Evolutionary conservation across 192 early-diverging fungal species (phyloP).

Genomic region (Chytriomyces confervae): DNA sequence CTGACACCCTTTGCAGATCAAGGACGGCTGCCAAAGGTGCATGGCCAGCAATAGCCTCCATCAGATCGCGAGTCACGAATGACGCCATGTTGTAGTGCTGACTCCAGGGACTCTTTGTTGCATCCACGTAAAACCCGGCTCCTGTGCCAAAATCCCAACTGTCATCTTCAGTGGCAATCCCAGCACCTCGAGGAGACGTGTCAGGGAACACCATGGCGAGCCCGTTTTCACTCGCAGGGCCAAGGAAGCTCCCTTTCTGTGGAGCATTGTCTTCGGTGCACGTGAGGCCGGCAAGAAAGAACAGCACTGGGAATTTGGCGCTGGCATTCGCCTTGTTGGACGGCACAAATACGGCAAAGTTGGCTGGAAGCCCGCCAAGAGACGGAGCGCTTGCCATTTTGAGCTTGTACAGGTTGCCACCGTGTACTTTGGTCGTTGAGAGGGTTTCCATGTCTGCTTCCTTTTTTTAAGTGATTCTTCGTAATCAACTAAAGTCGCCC

Average conservation of each 20-base stretch:
- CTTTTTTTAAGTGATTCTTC: too few relatives aligned
- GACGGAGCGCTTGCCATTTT: not conserved
- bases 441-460: not conserved
- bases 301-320: constrained; percentile 58
- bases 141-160: constrained; percentile 72
- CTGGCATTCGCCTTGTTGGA: constrained; percentile 33
- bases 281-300: constrained; percentile 81
- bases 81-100: constrained; percentile 82
- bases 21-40: constrained; percentile 52
- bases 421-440: not conserved
- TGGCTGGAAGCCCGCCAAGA: constrained; percentile 38
- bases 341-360: constrained; percentile 79
- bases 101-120: not conserved
- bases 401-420: constrained; percentile 8
- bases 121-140: constrained; percentile 58
- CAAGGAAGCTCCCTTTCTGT: constrained; percentile 79
- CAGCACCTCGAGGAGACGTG: constrained; percentile 77
- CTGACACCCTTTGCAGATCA: constrained; percentile 48
- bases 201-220: constrained; percentile 84
- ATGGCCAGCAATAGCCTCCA: constrained; percentile 52
- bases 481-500: too few relatives aligned
- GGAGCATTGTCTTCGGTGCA: constrained; percentile 83
- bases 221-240: constrained; percentile 67
- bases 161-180: constrained; percentile 75
- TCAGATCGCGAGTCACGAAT: constrained; percentile 79